A percentile compares a stretch with the other conserved stretches of the same genome.
phyloP scores from a whole-genome alignment of 2,329 filamentous ascomycete genomes.

The Chlorencoelia australis region DNA sequence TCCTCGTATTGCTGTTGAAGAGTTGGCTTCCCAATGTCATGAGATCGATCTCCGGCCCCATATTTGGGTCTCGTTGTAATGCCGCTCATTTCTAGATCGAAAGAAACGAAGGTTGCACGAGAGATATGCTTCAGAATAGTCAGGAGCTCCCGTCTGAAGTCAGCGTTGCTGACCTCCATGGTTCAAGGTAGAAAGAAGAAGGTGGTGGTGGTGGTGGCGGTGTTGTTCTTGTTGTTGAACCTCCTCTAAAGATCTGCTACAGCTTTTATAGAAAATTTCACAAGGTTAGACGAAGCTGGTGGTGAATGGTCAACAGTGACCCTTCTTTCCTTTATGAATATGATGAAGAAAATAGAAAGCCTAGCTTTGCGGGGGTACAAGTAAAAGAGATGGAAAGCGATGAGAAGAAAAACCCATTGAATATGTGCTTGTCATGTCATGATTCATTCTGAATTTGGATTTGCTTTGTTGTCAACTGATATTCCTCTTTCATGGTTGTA shows the following conservation, averaged over 20 bases:
- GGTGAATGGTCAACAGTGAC: too few species aligned
- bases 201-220: background rate
- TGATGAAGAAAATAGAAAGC: too few species aligned
- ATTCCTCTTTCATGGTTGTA: too few species aligned
- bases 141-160: slow-evolving; percentile 35
- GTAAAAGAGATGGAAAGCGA: too few species aligned
- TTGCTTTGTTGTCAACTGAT: too few species aligned
- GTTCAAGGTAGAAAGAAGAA: background rate
- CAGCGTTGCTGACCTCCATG: slow-evolving; percentile 5
- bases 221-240: too few species aligned
- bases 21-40: slow-evolving; percentile 34
- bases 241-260: too few species aligned
- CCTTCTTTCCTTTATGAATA: background rate
- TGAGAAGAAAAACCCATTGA: too few species aligned
- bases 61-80: slow-evolving; percentile 35
- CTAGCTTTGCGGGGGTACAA: too few species aligned
- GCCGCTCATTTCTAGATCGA: slow-evolving; percentile 59
- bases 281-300: too few species aligned
- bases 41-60: slow-evolving; percentile 20
- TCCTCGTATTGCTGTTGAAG: slow-evolving; percentile 53
- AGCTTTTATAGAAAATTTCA: background rate
- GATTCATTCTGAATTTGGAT: too few species aligned
- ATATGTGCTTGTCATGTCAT: too few species aligned
- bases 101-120: slow-evolving; percentile 48
- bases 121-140: slow-evolving; percentile 47